These are phyloP conservation scores for Benincasa hispida DNA, from an alignment of 306 rosid species.

Conservation along the genomic window DNA sequence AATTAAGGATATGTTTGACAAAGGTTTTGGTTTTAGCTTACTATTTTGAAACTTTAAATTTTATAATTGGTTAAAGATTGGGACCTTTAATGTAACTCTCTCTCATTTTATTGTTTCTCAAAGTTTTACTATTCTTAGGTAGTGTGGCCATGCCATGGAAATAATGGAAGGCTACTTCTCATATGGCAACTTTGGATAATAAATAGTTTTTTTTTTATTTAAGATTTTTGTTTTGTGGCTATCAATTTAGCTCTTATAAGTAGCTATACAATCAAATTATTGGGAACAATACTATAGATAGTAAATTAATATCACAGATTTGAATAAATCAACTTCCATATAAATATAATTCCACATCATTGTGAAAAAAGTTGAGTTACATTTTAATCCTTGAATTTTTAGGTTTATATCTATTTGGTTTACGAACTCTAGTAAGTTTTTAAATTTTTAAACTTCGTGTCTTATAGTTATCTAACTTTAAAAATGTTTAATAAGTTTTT, in stretches of 20 bases:
- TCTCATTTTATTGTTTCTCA: background rate
- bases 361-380: too few relatives aligned
- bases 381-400: too few relatives aligned
- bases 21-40: too few relatives aligned
- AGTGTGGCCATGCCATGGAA: background rate
- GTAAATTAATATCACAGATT: background rate
- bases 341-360: background rate
- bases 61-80: too few relatives aligned
- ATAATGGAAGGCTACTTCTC: background rate
- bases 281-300: background rate
- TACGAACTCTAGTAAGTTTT: too few relatives aligned
- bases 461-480: too few relatives aligned
- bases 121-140: background rate
- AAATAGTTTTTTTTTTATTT: too few relatives aligned
- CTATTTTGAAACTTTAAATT: too few relatives aligned
- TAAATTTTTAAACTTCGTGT: too few relatives aligned
- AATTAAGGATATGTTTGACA: too few relatives aligned
- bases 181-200: background rate
- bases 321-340: background rate
- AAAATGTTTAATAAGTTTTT: too few relatives aligned
- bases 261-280: background rate
- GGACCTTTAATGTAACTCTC: background rate
- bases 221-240: background rate
- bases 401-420: too few relatives aligned
- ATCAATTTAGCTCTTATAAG: background rate